Evolutionary conservation across 2,329 filamentous ascomycete genomes (phyloP).

Genomic region (Pleurostoma richardsiae): DNA sequence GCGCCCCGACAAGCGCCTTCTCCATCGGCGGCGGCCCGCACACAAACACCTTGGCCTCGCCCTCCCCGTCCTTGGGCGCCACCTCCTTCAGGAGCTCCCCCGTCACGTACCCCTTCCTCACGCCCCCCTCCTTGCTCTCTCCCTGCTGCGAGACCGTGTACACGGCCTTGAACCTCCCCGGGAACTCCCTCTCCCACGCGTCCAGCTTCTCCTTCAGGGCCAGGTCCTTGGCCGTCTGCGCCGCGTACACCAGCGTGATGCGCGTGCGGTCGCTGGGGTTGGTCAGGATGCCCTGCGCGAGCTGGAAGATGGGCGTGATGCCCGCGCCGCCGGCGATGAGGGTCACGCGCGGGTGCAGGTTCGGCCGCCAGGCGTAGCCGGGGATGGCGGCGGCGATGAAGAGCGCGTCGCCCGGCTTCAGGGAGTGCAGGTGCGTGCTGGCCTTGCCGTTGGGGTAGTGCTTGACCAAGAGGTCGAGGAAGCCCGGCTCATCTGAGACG

Average conservation of each 20-base stretch:
- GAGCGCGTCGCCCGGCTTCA: slow-evolving; percentile 56
- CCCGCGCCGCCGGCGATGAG: slow-evolving; percentile 68
- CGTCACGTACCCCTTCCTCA: slow-evolving; percentile 50
- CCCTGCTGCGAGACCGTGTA: slow-evolving; percentile 32
- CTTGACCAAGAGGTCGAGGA: slow-evolving; percentile 62
- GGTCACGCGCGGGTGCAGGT: slow-evolving; percentile 45
- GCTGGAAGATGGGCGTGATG: slow-evolving; percentile 66
- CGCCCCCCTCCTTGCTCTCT: background rate
- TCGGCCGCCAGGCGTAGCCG: slow-evolving; percentile 49
- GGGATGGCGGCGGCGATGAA: slow-evolving; percentile 51
- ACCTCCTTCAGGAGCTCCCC: slow-evolving; percentile 49
- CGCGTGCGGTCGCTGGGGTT: slow-evolving; percentile 58
- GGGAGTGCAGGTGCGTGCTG: slow-evolving; percentile 60
- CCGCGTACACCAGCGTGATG: slow-evolving; percentile 61
- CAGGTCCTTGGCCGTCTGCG: slow-evolving; percentile 60
- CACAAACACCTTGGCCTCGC: slow-evolving; percentile 56
- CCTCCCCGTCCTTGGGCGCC: slow-evolving; percentile 21
- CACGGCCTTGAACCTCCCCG: slow-evolving; percentile 49
- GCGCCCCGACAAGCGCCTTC: slow-evolving; percentile 38
- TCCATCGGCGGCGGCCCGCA: slow-evolving; percentile 68
- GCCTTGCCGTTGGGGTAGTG: slow-evolving; percentile 61
- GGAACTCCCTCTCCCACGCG: slow-evolving; percentile 39
- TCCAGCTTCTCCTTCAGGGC: slow-evolving; percentile 52
- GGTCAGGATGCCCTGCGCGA: slow-evolving; percentile 55
- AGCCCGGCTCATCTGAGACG: slow-evolving; percentile 46